phyloP scores from a whole-genome alignment of 2,329 filamentous ascomycete genomes.

The Parasarocladium wereldwijsianum region DNA sequence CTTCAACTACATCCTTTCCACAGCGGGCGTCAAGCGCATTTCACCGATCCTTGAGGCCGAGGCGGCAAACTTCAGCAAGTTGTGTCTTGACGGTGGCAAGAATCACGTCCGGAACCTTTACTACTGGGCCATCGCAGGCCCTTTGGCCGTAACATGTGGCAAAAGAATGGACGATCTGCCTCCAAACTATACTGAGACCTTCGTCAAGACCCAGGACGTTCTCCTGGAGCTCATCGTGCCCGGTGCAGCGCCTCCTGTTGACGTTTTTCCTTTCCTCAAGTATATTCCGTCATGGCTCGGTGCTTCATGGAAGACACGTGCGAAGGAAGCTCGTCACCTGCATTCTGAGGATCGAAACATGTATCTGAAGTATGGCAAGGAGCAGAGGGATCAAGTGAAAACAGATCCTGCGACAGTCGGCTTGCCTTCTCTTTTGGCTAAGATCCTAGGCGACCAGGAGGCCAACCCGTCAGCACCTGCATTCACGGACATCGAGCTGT shows the following conservation, averaged over 20 bases:
- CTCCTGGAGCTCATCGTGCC: not conserved
- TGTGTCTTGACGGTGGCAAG: not conserved
- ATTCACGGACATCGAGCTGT: not conserved
- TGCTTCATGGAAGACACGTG: slow-evolving; percentile 1
- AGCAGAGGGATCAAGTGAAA: not conserved
- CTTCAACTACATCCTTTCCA: not conserved
- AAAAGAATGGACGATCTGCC: not conserved
- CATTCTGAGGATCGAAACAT: not conserved
- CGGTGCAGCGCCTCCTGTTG: not conserved
- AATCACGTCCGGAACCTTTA: not conserved
- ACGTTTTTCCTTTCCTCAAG: not conserved
- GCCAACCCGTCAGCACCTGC: not conserved
- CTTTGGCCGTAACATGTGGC: not conserved
- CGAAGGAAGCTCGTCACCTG: not conserved
- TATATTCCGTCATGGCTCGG: not conserved
- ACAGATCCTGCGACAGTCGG: too few species aligned
- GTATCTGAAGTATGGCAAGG: not conserved
- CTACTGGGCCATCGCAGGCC: not conserved
- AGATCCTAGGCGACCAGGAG: not conserved
- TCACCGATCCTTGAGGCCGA: not conserved
- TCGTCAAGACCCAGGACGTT: not conserved
- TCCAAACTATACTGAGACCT: not conserved
- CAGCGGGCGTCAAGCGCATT: not conserved
- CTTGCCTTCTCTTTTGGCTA: not conserved
- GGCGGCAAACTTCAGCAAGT: not conserved